These are phyloP conservation scores for Candida succiphila DNA, from an alignment of 805 yeast species.

Conservation along the genomic window DNA sequence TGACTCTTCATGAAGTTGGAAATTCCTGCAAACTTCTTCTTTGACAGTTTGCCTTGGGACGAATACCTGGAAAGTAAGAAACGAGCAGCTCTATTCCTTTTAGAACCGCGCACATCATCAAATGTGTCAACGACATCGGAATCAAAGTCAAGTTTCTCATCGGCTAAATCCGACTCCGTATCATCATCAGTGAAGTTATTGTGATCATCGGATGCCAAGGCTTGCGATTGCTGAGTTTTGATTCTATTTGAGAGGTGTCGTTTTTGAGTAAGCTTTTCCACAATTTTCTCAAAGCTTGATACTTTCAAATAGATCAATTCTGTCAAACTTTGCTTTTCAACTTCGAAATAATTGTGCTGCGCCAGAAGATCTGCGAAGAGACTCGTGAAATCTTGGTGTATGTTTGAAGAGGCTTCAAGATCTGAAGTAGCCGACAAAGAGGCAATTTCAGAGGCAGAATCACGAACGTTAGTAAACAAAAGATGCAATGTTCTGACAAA, in stretches of 20 bases:
- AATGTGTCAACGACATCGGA: not conserved
- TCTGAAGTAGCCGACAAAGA: conserved; percentile 42
- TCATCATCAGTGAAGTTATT: not conserved
- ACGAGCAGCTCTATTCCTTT: not conserved
- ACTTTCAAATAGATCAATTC: conserved; percentile 36
- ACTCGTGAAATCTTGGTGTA: conserved; percentile 69
- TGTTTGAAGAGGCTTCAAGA: conserved; percentile 33
- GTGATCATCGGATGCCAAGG: conserved; percentile 22
- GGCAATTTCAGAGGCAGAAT: conserved; percentile 55
- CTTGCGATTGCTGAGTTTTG: conserved; percentile 26
- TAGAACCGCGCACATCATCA: not conserved
- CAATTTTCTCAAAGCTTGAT: conserved; percentile 31
- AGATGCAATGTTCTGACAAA: conserved; percentile 69
- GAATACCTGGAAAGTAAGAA: conserved; percentile 1
- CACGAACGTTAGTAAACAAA: conserved; percentile 47
- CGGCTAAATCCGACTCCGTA: not conserved
- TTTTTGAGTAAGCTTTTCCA: conserved; percentile 26
- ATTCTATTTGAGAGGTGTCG: conserved; percentile 22
- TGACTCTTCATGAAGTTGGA: conserved; percentile 43
- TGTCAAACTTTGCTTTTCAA: conserved; percentile 63
- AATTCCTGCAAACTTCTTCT: conserved; percentile 18
- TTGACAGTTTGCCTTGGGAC: not conserved
- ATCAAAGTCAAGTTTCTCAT: not conserved
- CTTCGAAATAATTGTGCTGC: conserved; percentile 57
- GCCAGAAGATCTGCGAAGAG: conserved; percentile 60